These are phyloP conservation scores for Dactylis glomerata DNA, from an alignment of 176 grass and related monocot genomes.

Conservation along the genomic window DNA sequence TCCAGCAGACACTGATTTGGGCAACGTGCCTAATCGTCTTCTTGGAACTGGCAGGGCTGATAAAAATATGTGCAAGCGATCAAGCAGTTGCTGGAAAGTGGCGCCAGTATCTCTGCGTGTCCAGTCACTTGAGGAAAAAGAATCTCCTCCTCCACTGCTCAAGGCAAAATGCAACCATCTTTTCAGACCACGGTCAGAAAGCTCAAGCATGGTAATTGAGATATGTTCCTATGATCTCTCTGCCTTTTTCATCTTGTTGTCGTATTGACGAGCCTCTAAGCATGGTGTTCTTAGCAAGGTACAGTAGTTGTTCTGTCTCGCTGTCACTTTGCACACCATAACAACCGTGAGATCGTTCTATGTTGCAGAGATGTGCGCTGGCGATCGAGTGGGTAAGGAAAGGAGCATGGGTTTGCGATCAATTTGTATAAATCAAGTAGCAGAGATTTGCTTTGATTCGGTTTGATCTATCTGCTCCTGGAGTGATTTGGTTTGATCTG, in stretches of 20 bases:
- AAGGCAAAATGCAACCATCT: neutral
- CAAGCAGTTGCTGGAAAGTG: conserved; percentile 10
- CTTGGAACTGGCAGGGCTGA: neutral
- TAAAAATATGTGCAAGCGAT: neutral
- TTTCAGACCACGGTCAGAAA: neutral
- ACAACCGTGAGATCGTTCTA: neutral
- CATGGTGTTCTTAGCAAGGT: neutral
- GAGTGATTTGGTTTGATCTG: neutral
- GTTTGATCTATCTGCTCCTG: neutral
- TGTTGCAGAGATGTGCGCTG: neutral
- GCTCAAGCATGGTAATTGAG: neutral
- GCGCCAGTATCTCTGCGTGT: neutral
- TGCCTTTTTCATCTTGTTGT: neutral
- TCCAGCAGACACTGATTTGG: neutral
- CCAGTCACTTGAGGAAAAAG: neutral
- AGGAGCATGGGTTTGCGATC: neutral
- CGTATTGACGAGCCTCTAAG: neutral
- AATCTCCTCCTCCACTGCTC: neutral
- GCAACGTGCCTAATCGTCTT: neutral
- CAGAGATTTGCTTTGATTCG: neutral
- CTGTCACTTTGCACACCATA: neutral
- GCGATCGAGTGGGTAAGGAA: neutral
- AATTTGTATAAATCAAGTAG: neutral
- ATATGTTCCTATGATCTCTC: neutral
- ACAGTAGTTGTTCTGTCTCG: neutral